phyloP scores from a whole-genome alignment of 2,329 filamentous ascomycete species.

The Nemania sp. region DNA sequence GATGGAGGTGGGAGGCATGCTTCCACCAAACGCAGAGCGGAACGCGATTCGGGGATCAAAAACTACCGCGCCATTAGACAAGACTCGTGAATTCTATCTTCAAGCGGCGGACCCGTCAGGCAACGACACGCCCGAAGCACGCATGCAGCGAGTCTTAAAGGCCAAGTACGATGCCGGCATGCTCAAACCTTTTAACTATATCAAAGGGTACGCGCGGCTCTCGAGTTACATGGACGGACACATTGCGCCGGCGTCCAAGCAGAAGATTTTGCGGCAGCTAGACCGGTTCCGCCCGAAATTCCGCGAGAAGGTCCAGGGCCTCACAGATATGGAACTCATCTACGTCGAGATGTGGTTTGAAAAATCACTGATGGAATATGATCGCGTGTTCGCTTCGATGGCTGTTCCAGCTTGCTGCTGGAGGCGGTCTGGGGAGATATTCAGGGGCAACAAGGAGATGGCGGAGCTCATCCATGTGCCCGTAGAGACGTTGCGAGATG shows the following conservation, averaged over 20 bases:
- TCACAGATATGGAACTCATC: conserved; percentile 93
- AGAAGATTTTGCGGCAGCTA: conserved; percentile 89
- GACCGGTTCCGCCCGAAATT: conserved; percentile 96
- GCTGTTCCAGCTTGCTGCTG: conserved; percentile 97
- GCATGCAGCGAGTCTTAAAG: conserved; percentile 91
- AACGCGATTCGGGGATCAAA: conserved; percentile 64
- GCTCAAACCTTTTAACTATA: conserved; percentile 96
- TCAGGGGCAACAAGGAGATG: conserved; percentile 98
- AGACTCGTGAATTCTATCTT: conserved; percentile 89
- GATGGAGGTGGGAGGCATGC: conserved; percentile 51
- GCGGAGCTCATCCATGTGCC: conserved; percentile 92
- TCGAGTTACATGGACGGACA: conserved; percentile 91
- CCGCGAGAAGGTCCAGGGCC: conserved; percentile 85
- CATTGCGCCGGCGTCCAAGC: conserved; percentile 78
- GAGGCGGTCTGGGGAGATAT: conserved; percentile 95
- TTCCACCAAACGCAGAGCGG: conserved; percentile 53
- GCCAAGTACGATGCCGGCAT: conserved; percentile 97
- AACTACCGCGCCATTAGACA: conserved; percentile 68
- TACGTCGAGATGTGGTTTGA: conserved; percentile 99
- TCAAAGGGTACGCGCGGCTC: conserved; percentile 90
- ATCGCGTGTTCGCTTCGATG: conserved; percentile 98
- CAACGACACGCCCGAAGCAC: conserved; percentile 81
- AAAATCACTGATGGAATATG: conserved; percentile 93
- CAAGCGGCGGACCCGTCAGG: conserved; percentile 94
- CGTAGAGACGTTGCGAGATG: conserved; percentile 87